Evolutionary conservation across 2,329 filamentous ascomycete species (phyloP).

Genomic region (Hirsutella thompsonii): DNA sequence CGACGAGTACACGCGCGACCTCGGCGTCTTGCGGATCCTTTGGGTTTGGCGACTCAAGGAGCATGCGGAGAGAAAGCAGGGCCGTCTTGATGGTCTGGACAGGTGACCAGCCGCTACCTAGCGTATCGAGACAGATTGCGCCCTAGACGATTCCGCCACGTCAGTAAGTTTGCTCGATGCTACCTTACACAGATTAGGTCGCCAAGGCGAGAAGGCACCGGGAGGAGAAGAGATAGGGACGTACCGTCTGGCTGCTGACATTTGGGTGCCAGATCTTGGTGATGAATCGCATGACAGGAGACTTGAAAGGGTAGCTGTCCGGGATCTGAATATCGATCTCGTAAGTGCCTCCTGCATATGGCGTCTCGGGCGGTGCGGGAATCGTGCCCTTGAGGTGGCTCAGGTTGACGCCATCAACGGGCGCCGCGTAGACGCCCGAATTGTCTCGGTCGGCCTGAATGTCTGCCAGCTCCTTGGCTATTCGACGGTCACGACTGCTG

Average conservation of each 20-base stretch:
- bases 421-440: constrained; percentile 62
- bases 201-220: neutral
- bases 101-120: constrained; percentile 83
- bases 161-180: constrained; percentile 2
- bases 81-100: constrained; percentile 95
- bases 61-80: constrained; percentile 81
- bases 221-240: constrained; percentile 16
- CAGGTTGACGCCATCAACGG: constrained; percentile 54
- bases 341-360: constrained; percentile 80
- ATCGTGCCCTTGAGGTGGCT: constrained; percentile 77
- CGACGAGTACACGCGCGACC: constrained; percentile 80
- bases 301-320: constrained; percentile 82
- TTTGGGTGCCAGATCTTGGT: constrained; percentile 98
- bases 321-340: constrained; percentile 79
- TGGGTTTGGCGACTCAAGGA: constrained; percentile 86
- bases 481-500: constrained; percentile 41
- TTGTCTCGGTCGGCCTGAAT: constrained; percentile 57
- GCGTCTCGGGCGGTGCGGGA: constrained; percentile 77
- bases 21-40: constrained; percentile 96
- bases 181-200: no score
- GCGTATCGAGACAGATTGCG: constrained; percentile 90
- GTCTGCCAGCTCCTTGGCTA: constrained; percentile 66
- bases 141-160: constrained; percentile 43
- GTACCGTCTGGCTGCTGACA: constrained; percentile 81
- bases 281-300: constrained; percentile 79